These are phyloP conservation scores for Exophiala bonariae DNA, from an alignment of 2,329 filamentous ascomycete species.

Conservation along the genomic window DNA sequence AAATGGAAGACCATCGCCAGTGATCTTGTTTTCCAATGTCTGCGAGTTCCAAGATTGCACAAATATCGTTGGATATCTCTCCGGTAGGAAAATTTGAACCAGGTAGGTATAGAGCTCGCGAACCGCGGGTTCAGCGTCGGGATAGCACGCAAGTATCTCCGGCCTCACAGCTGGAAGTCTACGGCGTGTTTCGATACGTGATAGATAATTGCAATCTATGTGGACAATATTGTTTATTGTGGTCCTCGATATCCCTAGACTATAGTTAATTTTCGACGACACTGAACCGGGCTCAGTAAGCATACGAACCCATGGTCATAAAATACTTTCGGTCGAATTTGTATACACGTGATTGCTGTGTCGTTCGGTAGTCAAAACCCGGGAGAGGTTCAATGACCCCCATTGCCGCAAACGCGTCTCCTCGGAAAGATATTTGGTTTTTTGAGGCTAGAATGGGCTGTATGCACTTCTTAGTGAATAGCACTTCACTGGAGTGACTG, in stretches of 20 bases:
- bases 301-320: slow-evolving; percentile 17
- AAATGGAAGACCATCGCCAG: background rate
- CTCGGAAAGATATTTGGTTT: too few relatives aligned
- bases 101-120: slow-evolving; percentile 4
- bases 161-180: background rate
- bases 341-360: slow-evolving; percentile 13
- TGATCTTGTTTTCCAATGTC: background rate
- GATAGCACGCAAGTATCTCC: background rate
- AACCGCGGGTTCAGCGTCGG: background rate
- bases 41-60: background rate
- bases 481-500: too few relatives aligned
- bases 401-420: too few relatives aligned
- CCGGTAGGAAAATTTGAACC: background rate
- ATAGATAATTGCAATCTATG: slow-evolving; percentile 10
- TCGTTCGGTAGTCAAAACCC: slow-evolving; percentile 9
- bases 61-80: slow-evolving; percentile 9
- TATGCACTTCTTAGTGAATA: too few relatives aligned
- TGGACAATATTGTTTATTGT: slow-evolving; percentile 12
- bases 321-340: slow-evolving; percentile 17
- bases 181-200: background rate
- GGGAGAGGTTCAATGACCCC: slow-evolving; percentile 3
- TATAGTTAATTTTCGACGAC: background rate
- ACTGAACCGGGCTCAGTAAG: background rate
- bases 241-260: slow-evolving; percentile 12
- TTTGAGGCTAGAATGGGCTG: too few relatives aligned